These are phyloP conservation scores for Cerrena zonata DNA, from an alignment of 1,284 basidiomycete genomes.

Conservation along the genomic window DNA sequence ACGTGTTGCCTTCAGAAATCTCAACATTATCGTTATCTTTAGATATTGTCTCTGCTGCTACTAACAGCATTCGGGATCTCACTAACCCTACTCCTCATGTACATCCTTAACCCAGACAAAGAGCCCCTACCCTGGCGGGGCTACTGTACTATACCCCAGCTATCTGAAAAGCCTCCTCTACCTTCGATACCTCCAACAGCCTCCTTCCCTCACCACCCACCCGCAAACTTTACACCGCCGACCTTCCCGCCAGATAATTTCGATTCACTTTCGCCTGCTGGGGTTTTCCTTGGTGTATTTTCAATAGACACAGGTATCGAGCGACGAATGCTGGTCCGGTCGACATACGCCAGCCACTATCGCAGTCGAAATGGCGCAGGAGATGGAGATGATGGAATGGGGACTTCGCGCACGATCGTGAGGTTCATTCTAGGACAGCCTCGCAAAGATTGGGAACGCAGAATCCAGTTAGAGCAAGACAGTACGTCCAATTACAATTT, in stretches of 20 bases:
- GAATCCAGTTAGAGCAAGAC: slow-evolving; percentile 86
- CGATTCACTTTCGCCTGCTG: slow-evolving; percentile 79
- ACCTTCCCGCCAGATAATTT: slow-evolving; percentile 62
- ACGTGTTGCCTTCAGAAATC: slow-evolving; percentile 15
- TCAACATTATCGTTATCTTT: slow-evolving; percentile 8
- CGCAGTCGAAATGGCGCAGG: slow-evolving; percentile 72
- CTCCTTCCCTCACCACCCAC: slow-evolving; percentile 32
- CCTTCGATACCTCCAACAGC: slow-evolving; percentile 33
- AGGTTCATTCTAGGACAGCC: slow-evolving; percentile 91
- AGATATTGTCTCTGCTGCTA: slow-evolving; percentile 70
- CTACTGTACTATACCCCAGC: slow-evolving; percentile 72
- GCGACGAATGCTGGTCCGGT: slow-evolving; percentile 83
- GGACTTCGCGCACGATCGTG: slow-evolving; percentile 83
- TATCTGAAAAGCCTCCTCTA: slow-evolving; percentile 36
- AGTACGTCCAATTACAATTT: slow-evolving; percentile 48
- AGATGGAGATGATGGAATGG: slow-evolving; percentile 59
- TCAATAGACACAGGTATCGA: slow-evolving; percentile 83
- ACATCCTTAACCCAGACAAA: slow-evolving; percentile 94
- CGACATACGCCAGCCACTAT: slow-evolving; percentile 83
- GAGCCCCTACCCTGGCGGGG: slow-evolving; percentile 89
- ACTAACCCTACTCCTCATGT: slow-evolving; percentile 78
- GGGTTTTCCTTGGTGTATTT: slow-evolving; percentile 88
- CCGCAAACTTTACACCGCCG: slow-evolving; percentile 35
- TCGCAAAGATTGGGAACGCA: slow-evolving; percentile 69
- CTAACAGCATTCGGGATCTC: slow-evolving; percentile 71